phyloP scores from a whole-genome alignment of 2,329 filamentous ascomycete genomes.

The Talaromyces sp. region DNA sequence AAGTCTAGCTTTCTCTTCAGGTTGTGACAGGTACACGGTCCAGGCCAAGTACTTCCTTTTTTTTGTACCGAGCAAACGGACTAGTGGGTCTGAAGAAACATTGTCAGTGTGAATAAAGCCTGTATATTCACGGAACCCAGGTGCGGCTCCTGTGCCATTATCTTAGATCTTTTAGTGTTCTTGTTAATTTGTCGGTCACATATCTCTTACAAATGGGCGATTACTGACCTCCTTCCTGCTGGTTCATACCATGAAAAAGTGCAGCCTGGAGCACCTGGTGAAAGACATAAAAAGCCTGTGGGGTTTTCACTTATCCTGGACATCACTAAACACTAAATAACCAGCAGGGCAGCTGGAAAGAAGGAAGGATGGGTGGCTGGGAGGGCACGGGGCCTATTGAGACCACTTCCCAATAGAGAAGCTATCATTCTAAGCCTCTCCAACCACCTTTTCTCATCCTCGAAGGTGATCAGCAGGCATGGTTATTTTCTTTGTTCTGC shows the following conservation, averaged over 20 bases:
- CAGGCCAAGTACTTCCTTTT: not conserved
- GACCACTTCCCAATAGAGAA: conserved; percentile 5
- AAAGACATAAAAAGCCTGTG: not conserved
- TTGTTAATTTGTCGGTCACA: not conserved
- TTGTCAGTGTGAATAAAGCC: not conserved
- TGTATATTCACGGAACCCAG: not conserved
- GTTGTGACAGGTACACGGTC: not conserved
- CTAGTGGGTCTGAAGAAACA: not conserved
- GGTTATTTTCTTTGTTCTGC: conserved; percentile 1
- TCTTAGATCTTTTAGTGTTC: not conserved
- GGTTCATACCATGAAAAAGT: not conserved
- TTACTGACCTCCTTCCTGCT: not conserved
- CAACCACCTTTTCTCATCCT: not conserved
- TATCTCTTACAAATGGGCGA: not conserved
- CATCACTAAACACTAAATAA: not conserved
- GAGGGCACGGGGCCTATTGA: not conserved
- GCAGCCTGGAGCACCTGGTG: not conserved
- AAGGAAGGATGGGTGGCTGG: not conserved
- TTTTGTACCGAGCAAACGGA: not conserved
- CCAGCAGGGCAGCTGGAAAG: not conserved
- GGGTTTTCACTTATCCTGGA: not conserved
- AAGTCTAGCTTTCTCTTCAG: not conserved
- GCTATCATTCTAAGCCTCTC: not conserved
- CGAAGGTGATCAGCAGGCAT: not conserved
- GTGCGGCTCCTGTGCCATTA: not conserved